Percentiles rank a stretch among this genome's conserved stretches.
These are phyloP conservation scores for Syzygium malaccense DNA, from an alignment of 441 rosid species.

Conservation along the genomic window DNA sequence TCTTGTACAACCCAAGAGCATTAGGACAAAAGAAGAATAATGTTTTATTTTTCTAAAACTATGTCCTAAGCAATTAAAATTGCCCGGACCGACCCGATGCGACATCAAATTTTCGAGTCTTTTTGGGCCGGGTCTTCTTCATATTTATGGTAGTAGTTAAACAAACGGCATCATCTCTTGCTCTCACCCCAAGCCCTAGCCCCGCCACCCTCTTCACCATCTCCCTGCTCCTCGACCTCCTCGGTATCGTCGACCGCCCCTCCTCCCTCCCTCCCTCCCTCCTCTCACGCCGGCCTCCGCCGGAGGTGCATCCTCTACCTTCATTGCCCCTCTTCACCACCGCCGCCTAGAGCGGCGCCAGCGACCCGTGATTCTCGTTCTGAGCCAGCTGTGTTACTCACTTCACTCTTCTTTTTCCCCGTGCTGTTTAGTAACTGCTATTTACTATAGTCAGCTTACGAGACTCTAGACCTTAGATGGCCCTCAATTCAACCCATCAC, in stretches of 20 bases:
- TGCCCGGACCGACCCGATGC: background rate
- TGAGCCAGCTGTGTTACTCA: background rate
- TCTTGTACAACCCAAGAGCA: background rate
- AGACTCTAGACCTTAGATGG: background rate
- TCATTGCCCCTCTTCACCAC: background rate
- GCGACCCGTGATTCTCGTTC: rapidly evolving
- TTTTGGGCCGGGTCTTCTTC: background rate
- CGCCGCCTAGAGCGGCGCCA: background rate
- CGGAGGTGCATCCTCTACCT: background rate
- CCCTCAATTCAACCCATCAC: background rate
- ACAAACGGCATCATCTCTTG: background rate
- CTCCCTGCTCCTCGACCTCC: background rate
- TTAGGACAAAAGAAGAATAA: background rate
- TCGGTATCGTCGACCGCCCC: background rate
- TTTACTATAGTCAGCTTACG: background rate
- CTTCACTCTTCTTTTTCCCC: background rate
- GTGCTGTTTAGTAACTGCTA: background rate
- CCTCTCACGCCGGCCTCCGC: background rate
- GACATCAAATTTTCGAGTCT: background rate
- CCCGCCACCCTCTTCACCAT: background rate
- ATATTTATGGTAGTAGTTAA: background rate
- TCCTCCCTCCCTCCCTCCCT: background rate
- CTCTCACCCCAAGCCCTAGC: background rate
- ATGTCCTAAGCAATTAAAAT: background rate
- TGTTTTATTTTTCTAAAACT: background rate